A percentile compares a stretch with the other conserved stretches of the same genome.
These are phyloP conservation scores for Podaxis sp. DNA, from an alignment of 768 basidiomycete genomes.

Conservation along the genomic window DNA sequence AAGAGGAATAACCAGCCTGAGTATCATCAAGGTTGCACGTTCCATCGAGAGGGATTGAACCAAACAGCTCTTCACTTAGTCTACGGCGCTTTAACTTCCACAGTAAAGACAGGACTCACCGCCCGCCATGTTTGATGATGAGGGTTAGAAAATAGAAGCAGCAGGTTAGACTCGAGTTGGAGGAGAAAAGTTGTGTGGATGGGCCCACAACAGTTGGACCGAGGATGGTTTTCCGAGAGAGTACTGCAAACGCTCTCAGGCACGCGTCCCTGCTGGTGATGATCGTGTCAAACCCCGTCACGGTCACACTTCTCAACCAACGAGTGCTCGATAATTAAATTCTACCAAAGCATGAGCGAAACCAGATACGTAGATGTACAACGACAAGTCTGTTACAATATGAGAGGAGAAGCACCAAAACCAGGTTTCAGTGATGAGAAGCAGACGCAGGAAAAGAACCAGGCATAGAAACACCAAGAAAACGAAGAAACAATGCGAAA, in stretches of 20 bases:
- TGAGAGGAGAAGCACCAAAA: background rate
- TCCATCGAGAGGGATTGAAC: background rate
- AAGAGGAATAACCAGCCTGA: conserved; percentile 96
- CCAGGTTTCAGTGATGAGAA: conserved; percentile 3
- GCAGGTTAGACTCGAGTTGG: background rate
- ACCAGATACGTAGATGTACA: conserved; percentile 6
- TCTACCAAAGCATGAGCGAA: background rate
- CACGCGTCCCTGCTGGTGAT: background rate
- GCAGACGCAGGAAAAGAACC: background rate
- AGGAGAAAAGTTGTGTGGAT: background rate
- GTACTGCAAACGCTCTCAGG: conserved; percentile 1
- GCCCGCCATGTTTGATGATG: conserved; percentile 9
- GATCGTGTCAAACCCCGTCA: background rate
- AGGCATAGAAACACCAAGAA: conserved; percentile 5
- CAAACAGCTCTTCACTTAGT: background rate
- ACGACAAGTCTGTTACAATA: background rate
- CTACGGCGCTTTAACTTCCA: background rate
- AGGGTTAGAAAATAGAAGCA: background rate
- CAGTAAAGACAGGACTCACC: background rate
- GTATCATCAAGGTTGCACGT: background rate
- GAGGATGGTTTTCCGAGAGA: background rate
- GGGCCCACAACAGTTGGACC: background rate
- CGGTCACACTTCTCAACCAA: conserved; percentile 1
- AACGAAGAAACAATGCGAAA: background rate
- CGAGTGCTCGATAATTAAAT: background rate